phyloP scores from a whole-genome alignment of 2,329 filamentous ascomycete genomes.

The Fusarium euwallaceae region DNA sequence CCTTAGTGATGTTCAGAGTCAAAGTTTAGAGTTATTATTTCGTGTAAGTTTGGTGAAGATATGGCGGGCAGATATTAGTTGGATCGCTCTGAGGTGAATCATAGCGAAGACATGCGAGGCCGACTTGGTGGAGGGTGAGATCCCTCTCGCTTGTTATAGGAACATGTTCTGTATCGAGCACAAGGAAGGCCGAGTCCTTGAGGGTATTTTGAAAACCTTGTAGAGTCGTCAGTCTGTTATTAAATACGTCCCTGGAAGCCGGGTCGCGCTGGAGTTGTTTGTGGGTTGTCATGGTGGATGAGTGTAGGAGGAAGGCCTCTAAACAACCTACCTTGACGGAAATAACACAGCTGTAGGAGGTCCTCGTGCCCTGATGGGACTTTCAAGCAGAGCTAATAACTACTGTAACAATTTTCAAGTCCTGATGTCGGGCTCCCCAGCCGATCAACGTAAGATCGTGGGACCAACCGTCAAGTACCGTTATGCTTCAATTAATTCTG shows the following conservation, averaged over 20 bases:
- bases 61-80: background rate
- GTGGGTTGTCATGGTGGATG: slow-evolving; percentile 54
- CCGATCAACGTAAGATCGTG: too few species aligned
- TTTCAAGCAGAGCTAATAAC: too few species aligned
- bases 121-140: slow-evolving; percentile 35
- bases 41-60: slow-evolving; percentile 2
- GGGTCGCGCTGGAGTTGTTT: slow-evolving; percentile 45
- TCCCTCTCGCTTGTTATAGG: slow-evolving; percentile 17
- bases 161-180: slow-evolving; percentile 27
- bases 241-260: slow-evolving; percentile 20
- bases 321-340: too few species aligned
- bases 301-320: too few species aligned
- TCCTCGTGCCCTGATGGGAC: too few species aligned
- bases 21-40: slow-evolving; percentile 3
- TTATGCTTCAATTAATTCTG: too few species aligned
- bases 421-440: too few species aligned
- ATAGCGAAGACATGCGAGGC: slow-evolving; percentile 20
- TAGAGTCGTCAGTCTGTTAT: slow-evolving; percentile 25
- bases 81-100: background rate
- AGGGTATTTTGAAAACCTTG: background rate
- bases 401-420: too few species aligned
- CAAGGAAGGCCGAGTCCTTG: slow-evolving; percentile 20
- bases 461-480: too few species aligned
- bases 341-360: too few species aligned
- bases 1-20: slow-evolving; percentile 15